Conservation (phyloP, 148 eudicot species). For the Persicaria tinctoria region DNA sequence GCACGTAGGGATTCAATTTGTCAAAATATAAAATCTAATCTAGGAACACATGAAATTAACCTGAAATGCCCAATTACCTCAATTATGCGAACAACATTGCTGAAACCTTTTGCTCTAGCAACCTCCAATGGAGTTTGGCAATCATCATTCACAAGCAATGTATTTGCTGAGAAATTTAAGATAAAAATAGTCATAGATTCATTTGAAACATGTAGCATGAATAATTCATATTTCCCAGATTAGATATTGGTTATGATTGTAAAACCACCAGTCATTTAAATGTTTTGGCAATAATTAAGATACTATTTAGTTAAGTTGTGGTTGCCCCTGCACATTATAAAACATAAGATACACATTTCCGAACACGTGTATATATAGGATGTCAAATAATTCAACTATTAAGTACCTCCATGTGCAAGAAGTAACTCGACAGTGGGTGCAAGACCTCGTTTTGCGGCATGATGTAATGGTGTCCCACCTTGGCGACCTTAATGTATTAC, state of each 20-base stretch:
- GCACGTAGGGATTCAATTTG: background rate
- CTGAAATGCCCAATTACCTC: constrained; percentile 44
- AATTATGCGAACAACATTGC: constrained; percentile 68
- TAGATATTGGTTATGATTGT: background rate
- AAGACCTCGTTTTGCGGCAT: constrained; percentile 93
- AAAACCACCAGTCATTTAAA: background rate
- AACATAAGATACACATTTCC: background rate
- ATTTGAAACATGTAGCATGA: background rate
- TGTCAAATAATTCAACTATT: background rate
- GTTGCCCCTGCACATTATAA: background rate
- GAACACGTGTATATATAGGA: background rate
- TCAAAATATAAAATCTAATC: background rate
- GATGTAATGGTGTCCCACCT: constrained; percentile 93
- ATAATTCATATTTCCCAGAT: background rate
- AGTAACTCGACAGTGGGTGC: constrained; percentile 67
- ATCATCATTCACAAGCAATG: constrained; percentile 83
- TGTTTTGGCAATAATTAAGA: too few relatives aligned
- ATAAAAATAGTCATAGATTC: background rate
- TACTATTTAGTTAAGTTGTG: background rate
- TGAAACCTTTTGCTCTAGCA: constrained; percentile 71
- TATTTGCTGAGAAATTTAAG: constrained; percentile 60
- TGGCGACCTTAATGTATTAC: constrained; percentile 43
- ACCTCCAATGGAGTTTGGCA: constrained; percentile 86
- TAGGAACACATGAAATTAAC: background rate
- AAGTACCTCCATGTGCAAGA: constrained; percentile 73